phyloP scores from a whole-genome alignment of 176 grass and related monocot species.

The Phoenix dactylifera region DNA sequence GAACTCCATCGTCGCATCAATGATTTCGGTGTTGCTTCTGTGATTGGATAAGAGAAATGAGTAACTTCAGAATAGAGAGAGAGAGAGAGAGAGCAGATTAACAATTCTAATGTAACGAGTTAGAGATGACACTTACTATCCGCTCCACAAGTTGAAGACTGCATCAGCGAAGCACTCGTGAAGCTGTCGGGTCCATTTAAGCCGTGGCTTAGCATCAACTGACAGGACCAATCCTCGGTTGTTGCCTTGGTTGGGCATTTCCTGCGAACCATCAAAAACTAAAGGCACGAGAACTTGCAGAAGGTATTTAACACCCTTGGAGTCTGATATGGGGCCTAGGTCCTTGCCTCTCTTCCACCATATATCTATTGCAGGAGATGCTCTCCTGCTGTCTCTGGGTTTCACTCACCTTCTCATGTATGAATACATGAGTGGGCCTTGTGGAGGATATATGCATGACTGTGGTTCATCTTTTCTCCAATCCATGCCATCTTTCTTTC shows the following conservation, averaged over 20 bases:
- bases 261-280: no score
- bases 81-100: no score
- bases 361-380: neutral
- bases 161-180: constrained; percentile 58
- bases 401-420: constrained; percentile 11
- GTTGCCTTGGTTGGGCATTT: neutral
- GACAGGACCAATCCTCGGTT: neutral
- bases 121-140: constrained; percentile 40
- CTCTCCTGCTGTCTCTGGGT: constrained; percentile 15
- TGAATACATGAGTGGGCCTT: constrained; percentile 13
- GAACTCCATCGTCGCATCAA: constrained; percentile 69
- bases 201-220: constrained; percentile 38
- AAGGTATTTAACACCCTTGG: no score
- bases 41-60: constrained; percentile 14
- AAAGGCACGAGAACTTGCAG: no score
- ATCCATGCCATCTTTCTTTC: constrained; percentile 20
- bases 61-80: neutral
- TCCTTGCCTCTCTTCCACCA: neutral
- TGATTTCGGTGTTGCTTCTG: constrained; percentile 82
- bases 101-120: neutral
- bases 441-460: constrained; percentile 49
- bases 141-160: constrained; percentile 52
- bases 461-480: constrained; percentile 31
- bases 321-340: neutral
- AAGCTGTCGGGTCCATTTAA: constrained; percentile 74